Conservation (phyloP, 768 basidiomycete genomes). For the Boletus reticulatus region DNA sequence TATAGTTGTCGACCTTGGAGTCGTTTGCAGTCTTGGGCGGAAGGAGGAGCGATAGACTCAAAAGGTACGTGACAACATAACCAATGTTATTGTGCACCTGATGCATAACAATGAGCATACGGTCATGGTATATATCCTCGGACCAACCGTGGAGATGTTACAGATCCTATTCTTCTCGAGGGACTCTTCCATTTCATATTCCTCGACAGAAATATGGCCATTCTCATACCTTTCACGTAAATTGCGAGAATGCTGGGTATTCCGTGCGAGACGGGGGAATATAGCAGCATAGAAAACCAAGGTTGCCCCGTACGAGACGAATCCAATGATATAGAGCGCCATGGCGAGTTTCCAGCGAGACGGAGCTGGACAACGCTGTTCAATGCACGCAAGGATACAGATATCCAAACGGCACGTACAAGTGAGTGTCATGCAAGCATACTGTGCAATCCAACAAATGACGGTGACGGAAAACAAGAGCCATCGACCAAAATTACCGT, state of each 20-base stretch:
- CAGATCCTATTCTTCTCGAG: conserved; percentile 84
- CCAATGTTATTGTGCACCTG: conserved; percentile 79
- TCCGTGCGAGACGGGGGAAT: conserved; percentile 80
- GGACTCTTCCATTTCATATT: conserved; percentile 72
- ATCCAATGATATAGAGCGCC: conserved; percentile 77
- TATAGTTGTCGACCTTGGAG: conserved; percentile 71
- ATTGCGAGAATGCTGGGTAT: conserved; percentile 60
- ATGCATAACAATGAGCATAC: neutral
- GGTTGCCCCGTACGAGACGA: conserved; percentile 76
- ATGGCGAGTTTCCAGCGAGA: conserved; percentile 73
- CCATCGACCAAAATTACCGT: conserved; percentile 67
- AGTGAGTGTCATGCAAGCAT: conserved; percentile 71
- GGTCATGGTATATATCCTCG: neutral
- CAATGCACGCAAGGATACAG: neutral
- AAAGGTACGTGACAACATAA: conserved; percentile 58
- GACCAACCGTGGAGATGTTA: conserved; percentile 73
- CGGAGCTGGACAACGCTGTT: conserved; percentile 42
- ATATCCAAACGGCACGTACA: conserved; percentile 37
- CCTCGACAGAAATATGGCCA: conserved; percentile 57
- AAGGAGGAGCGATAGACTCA: conserved; percentile 71
- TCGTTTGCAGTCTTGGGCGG: conserved; percentile 45
- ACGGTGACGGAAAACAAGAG: conserved; percentile 66
- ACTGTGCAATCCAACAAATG: conserved; percentile 81
- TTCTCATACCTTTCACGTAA: conserved; percentile 55
- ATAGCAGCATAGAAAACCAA: conserved; percentile 77